Conservation (phyloP, 202 grass and related monocot genomes). For the Schoenoplectus triqueter region DNA sequence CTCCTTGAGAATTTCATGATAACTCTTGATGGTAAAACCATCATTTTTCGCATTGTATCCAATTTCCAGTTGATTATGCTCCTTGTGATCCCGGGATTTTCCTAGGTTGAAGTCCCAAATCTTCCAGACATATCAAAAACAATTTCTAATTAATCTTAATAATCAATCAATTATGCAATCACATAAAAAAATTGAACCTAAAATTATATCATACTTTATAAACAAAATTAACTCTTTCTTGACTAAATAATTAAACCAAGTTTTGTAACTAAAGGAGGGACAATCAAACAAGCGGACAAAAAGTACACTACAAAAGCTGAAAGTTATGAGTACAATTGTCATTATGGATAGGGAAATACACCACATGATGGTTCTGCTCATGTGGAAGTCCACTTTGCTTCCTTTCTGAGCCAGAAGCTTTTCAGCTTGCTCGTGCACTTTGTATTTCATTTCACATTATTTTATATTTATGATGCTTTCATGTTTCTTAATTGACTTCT, state of each 20-base stretch:
- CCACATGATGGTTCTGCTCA: conserved; percentile 22
- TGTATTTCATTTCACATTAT: conserved; percentile 9
- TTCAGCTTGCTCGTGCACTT: conserved; percentile 18
- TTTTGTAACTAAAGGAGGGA: conserved; percentile 18
- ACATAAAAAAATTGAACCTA: conserved; percentile 5
- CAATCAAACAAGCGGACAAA: background rate
- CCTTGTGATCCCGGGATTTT: conserved; percentile 81
- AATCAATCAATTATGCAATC: background rate
- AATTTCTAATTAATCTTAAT: conserved; percentile 28
- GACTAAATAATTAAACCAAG: background rate
- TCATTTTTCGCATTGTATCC: conserved; percentile 59
- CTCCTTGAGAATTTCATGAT: conserved; percentile 80
- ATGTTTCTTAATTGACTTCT: conserved; percentile 23
- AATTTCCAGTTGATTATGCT: conserved; percentile 59
- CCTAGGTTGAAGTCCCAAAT: conserved; percentile 99
- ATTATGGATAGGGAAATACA: background rate
- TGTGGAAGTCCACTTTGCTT: conserved; percentile 18
- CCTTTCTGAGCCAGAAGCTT: background rate
- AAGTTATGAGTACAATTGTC: background rate
- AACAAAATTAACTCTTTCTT: background rate
- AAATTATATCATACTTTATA: background rate
- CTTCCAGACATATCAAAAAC: conserved; percentile 46
- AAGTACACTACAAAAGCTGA: conserved; percentile 11
- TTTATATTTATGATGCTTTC: conserved; percentile 21
- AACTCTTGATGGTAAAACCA: conserved; percentile 86